Conservation (phyloP, 768 basidiomycete species). For the Sutorius australiensis region DNA sequence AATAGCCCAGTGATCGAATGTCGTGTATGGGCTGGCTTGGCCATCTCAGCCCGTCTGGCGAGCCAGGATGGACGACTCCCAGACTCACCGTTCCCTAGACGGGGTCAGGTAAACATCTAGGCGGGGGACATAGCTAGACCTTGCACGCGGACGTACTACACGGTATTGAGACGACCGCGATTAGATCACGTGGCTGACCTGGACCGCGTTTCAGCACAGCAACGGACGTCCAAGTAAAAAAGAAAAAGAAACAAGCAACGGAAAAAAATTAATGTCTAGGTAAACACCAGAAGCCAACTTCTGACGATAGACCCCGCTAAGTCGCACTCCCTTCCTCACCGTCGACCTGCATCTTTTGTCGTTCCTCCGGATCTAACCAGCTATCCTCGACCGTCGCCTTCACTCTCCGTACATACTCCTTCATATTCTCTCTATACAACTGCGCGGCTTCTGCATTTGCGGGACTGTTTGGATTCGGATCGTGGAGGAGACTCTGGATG, state of each 20-base stretch:
- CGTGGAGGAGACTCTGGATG: constrained; percentile 93
- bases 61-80: no score
- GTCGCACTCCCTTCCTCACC: constrained; percentile 14
- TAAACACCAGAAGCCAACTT: not conserved
- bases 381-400: constrained; percentile 93
- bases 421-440: constrained; percentile 96
- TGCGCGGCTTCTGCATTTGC: constrained; percentile 98
- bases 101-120: no score
- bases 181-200: no score
- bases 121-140: no score
- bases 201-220: no score
- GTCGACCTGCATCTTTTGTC: constrained; percentile 53
- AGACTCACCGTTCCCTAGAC: no score
- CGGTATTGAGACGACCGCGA: no score
- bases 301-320: not conserved
- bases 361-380: constrained; percentile 80
- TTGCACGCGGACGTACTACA: no score
- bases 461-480: constrained; percentile 97
- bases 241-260: not conserved
- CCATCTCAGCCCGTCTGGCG: no score
- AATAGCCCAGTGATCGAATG: no score
- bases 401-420: constrained; percentile 92
- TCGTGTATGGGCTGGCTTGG: no score
- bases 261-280: no score
- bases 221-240: not conserved